Conservation (phyloP, 257 asterid genomes). For the Knoxia roxburghii region DNA sequence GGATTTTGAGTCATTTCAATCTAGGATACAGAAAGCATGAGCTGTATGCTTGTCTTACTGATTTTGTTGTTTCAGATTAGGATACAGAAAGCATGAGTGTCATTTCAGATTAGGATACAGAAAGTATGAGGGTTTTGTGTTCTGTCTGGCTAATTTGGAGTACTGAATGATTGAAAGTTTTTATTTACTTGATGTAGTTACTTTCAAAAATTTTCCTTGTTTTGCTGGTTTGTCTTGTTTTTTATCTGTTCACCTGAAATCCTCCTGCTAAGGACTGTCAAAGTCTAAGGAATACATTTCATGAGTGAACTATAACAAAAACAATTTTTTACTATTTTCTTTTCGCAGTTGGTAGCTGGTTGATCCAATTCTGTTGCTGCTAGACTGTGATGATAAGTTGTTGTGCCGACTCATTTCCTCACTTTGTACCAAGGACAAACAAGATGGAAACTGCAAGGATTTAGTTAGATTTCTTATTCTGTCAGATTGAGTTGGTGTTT, state of each 20-base stretch:
- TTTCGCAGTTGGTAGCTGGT: not conserved
- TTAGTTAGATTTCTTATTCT: not conserved
- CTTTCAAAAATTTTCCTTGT: not conserved
- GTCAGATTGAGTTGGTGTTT: too few relatives aligned
- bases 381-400: not conserved
- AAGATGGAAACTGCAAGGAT: not conserved
- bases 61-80: too few relatives aligned
- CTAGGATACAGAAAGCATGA: too few relatives aligned
- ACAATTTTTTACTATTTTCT: not conserved
- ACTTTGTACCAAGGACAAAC: not conserved
- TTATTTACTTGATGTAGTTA: too few relatives aligned
- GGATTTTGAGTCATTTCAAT: too few relatives aligned
- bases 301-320: not conserved
- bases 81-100: too few relatives aligned
- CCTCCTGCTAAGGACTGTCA: not conserved
- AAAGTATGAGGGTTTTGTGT: too few relatives aligned
- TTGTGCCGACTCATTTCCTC: not conserved
- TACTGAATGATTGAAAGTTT: not conserved
- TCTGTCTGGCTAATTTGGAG: not conserved
- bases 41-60: too few relatives aligned
- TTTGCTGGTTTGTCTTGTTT: not conserved
- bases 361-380: not conserved
- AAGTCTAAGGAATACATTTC: not conserved
- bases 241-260: not conserved
- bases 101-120: not conserved